Evolutionary conservation across 768 basidiomycete genomes (phyloP), one percentile per base, ranked within the genome.

Genomic region (Tephrocybe sp.): DNA sequence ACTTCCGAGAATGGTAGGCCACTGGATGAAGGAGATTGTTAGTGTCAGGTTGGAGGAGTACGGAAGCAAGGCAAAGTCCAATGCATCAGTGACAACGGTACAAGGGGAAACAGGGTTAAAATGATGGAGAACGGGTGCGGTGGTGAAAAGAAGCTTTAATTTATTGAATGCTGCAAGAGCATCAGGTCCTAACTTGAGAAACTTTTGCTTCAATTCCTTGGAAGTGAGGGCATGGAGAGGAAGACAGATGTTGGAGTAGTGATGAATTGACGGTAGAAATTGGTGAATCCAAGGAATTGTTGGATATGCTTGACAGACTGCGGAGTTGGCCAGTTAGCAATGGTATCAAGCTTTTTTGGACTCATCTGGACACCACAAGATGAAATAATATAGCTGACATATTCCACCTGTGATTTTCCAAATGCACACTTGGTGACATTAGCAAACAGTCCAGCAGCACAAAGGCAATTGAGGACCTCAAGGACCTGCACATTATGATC

Each of bases 351-450:
- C 52, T 78, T 78, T 10, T 52, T 54, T 0, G 66, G 64, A 36
- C 74, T 67, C 71, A 76, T 76, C 8, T 55, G 30, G 23, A 75
- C 48, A 6, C 64, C 55, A 0, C 61, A 52, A 1, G 55, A 30
- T 15, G 52, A 42, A 37, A 77, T 52, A 45, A 48, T 48, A 9
- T 40, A 48, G 4, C 47, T 27, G 6, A 48, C 38, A 13, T 48
- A 48, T 15, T 48, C 63, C 6, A 75, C 65, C n/a, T 56, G 45
- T 4, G 53, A 30, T 2, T 45, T 38, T 42, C 66, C 49, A 34
- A 70, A 73, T 42, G 64, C 51, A 48, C 53, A 72, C 44, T 78
- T 75, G 30, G 69, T 63, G 1, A 70, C 60, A 45, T 72, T 75
- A 4, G 61, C 54, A 23, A 40, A 46, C 4, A 47, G 27, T 9